Base-by-base conservation (phyloP, 2,329 filamentous ascomycete species). In the Claviceps sp. region DNA sequence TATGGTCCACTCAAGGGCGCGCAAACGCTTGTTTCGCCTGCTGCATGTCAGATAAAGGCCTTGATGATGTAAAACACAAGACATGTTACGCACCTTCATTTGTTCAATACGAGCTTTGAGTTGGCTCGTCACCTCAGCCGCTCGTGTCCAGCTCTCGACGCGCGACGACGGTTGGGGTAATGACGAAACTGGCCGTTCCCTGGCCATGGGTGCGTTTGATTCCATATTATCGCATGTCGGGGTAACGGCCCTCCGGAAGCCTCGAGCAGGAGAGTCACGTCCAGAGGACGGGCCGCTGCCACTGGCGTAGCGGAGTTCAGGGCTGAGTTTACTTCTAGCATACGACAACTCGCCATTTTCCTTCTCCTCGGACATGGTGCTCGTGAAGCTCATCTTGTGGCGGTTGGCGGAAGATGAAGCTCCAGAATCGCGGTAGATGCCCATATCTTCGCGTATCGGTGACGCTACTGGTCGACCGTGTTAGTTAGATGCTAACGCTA, bases 41-140 rank as follows among this genome's bases (percentile, higher is more conserved):
- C 20, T 13, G 11, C 18, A 8, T 8, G 51, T 55, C 37, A 55
- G 51, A 48, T 18, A 37, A 41, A 11, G 8, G 42, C 18, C 16
- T 16, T 5, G 20, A 37, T 38, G 20, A 30, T 30, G 18, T 6
- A 37, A 42, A 18, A n/a, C 1, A 38, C 11, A 38, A 43, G 2
- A 16, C 16, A 20, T 24, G 20, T 42, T 8, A 62, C 70, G 58
- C 62, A 79, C 81, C 78, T 97, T 98, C 93, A 98, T 98, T 75
- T 93, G 86, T 73, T 97, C 93, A 67, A 98, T 98, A 65, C 93
- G 82, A 50, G 91, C 89, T 73, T 97, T 98, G 62, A 98, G 69
- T 67, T 96, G 93, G 68, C 90, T 96, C 51, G 93, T 98, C 53
- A 98, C 93, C 72, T 98, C 93, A 2, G 93, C 93, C 18, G 93